Evolutionary conservation across 1,284 basidiomycete species (phyloP).

Genomic region (Exobasidium rhododendri): DNA sequence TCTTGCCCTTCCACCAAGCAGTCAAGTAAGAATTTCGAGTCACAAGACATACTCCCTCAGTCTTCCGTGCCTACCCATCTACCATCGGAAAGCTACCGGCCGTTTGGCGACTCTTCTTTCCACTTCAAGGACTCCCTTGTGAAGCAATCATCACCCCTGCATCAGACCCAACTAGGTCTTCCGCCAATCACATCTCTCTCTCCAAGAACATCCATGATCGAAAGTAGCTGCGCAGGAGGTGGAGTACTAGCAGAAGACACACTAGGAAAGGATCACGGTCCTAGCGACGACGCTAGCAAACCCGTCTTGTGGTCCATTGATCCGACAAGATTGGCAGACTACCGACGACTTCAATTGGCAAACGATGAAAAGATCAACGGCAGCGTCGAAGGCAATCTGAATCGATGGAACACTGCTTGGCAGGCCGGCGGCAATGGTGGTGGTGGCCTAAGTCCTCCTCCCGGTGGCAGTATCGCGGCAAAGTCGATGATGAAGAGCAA

Average conservation of each 20-base stretch:
- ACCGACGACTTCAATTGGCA: conserved; percentile 6
- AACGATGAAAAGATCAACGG: no score
- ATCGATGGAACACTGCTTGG: conserved; percentile 25
- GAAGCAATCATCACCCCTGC: no score
- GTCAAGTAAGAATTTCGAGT: background rate
- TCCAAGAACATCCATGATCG: no score
- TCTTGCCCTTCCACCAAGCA: background rate
- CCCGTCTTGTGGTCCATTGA: background rate
- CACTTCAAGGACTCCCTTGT: no score
- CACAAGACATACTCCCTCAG: background rate
- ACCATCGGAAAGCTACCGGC: no score
- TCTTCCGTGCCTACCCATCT: no score
- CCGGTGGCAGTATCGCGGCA: background rate
- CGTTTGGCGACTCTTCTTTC: no score
- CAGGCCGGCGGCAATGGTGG: conserved; percentile 19
- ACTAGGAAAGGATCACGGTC: no score
- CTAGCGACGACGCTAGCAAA: background rate
- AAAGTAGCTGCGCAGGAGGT: no score
- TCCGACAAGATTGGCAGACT: conserved; percentile 20
- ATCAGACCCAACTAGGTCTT: background rate
- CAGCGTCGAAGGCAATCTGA: background rate
- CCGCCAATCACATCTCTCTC: background rate
- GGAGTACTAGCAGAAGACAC: no score
- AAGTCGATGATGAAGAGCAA: conserved; percentile 20
- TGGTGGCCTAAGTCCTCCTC: conserved; percentile 20